These are phyloP conservation scores for Acacia acuminata DNA, from an alignment of 306 rosid genomes.

Conservation along the genomic window DNA sequence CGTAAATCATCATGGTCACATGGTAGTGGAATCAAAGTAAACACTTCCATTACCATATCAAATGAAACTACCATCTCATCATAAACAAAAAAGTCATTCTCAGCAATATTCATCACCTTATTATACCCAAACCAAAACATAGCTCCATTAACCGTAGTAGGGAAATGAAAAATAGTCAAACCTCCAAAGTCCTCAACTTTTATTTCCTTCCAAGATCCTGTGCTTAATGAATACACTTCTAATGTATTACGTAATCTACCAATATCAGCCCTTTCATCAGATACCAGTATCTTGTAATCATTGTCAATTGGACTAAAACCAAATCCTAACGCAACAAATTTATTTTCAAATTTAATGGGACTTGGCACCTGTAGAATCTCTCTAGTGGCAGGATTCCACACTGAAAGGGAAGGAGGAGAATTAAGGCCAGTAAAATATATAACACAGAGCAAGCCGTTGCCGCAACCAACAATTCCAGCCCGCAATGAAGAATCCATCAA, in stretches of 20 bases:
- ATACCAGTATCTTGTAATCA: not conserved
- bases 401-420: not conserved
- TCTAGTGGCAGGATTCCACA: not conserved
- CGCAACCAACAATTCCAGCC: not conserved
- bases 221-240: not conserved
- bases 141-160: not conserved
- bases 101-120: not conserved
- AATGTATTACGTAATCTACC: not conserved
- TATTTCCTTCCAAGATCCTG: no score
- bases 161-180: accelerated
- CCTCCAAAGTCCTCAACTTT: not conserved
- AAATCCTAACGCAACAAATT: not conserved
- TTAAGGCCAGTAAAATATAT: not conserved
- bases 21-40: not conserved
- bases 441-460: not conserved
- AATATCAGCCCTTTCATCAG: not conserved
- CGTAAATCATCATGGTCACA: no score
- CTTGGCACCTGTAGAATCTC: not conserved
- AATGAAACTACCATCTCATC: not conserved
- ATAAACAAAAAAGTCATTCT: not conserved
- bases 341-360: accelerated
- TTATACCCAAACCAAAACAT: not conserved
- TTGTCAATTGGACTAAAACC: not conserved
- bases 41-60: not conserved
- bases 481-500: not conserved